These are phyloP conservation scores for Pseudoturritis turrita DNA, from an alignment of 345 rosid species.

Conservation along the genomic window DNA sequence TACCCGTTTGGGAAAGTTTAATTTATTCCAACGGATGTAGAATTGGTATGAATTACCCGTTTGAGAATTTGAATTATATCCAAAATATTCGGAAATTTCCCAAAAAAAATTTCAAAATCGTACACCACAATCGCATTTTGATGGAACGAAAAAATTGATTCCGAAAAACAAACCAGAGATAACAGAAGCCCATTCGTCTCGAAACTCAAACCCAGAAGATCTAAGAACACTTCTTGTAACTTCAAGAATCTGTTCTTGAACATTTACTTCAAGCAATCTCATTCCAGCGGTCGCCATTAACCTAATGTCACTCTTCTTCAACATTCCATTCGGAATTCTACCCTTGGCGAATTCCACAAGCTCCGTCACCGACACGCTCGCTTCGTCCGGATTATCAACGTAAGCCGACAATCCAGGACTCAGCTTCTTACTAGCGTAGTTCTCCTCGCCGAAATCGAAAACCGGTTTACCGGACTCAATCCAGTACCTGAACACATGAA, in stretches of 20 bases:
- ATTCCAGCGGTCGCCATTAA: conserved; percentile 95
- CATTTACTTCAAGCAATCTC: conserved; percentile 54
- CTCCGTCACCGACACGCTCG: conserved; percentile 50
- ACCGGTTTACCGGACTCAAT: conserved; percentile 25
- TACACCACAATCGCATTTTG: neutral
- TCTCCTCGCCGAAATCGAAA: conserved; percentile 45
- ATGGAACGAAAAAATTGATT: neutral
- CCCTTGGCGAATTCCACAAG: conserved; percentile 59
- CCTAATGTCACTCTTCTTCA: conserved; percentile 76
- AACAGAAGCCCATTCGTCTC: conserved; percentile 70
- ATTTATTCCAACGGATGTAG: no score
- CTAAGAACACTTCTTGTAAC: conserved; percentile 51
- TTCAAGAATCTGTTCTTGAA: conserved; percentile 56
- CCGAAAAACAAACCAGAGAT: conserved; percentile 54
- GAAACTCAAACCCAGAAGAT: conserved; percentile 60
- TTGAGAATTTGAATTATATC: no score
- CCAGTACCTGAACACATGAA: conserved; percentile 50
- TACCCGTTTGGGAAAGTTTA: no score
- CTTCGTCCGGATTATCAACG: conserved; percentile 49
- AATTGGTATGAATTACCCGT: no score
- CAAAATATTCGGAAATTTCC: no score
- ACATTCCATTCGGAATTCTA: conserved; percentile 46
- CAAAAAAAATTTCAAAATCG: no score
- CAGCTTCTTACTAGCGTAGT: conserved; percentile 41
- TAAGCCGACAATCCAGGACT: conserved; percentile 81